These are phyloP conservation scores for Akanthomyces muscarius DNA, from an alignment of 2,329 filamentous ascomycete species.

Conservation along the genomic window DNA sequence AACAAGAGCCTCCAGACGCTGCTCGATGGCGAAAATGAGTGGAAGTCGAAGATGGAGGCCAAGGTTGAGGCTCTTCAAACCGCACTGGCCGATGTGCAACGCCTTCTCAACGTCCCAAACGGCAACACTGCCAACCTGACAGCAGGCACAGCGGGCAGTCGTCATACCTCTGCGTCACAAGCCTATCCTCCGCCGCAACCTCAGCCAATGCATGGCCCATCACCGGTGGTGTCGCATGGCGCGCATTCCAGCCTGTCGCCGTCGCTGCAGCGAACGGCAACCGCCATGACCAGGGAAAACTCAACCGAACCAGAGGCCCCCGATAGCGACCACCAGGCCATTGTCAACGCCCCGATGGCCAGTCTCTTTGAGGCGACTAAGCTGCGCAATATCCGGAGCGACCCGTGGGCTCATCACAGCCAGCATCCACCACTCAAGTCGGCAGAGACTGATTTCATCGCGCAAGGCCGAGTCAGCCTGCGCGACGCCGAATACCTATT, in stretches of 20 bases:
- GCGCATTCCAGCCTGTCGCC: constrained; percentile 18
- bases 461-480: constrained; percentile 26
- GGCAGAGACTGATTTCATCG: constrained; percentile 28
- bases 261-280: constrained; percentile 21
- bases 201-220: background rate
- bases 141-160: background rate
- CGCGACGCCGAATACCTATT: constrained; percentile 29
- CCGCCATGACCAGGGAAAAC: constrained; percentile 32
- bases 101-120: constrained; percentile 21
- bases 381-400: constrained; percentile 31
- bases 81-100: constrained; percentile 27
- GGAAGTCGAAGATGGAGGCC: constrained; percentile 29
- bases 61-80: constrained; percentile 26
- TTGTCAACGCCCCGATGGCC: constrained; percentile 30
- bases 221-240: background rate
- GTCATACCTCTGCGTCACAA: constrained; percentile 6
- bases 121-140: background rate
- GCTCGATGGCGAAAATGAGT: constrained; percentile 50
- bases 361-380: constrained; percentile 32
- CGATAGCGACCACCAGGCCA: constrained; percentile 26
- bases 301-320: constrained; percentile 25
- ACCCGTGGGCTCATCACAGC: constrained; percentile 23
- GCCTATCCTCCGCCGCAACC: background rate
- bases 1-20: constrained; percentile 55
- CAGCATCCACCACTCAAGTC: constrained; percentile 15